Evolutionary conservation across 139 green algal genomes (phyloP).

Genomic region (Chlamydomonas eustigma): DNA sequence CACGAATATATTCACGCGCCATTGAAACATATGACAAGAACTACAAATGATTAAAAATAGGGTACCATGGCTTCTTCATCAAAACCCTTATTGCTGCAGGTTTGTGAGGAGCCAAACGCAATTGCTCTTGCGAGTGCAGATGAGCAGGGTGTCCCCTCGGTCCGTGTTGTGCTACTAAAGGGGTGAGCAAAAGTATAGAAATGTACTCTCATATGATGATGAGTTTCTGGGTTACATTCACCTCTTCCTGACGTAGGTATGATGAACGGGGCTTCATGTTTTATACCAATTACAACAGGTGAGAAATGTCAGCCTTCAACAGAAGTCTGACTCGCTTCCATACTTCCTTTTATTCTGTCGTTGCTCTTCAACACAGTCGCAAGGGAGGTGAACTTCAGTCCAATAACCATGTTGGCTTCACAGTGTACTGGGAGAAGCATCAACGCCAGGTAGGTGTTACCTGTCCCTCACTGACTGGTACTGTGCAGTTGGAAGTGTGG

Average conservation of each 20-base stretch:
- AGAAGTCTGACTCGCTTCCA: too few relatives aligned
- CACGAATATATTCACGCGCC: too few relatives aligned
- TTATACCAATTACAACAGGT: slow-evolving; percentile 85
- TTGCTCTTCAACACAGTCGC: slow-evolving; percentile 32
- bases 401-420: slow-evolving; percentile 52
- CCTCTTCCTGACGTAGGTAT: slow-evolving; percentile 45
- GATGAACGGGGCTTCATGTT: slow-evolving; percentile 77
- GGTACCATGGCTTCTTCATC: too few relatives aligned
- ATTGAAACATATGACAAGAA: too few relatives aligned
- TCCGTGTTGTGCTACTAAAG: slow-evolving; percentile 86
- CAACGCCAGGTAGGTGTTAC: slow-evolving; percentile 38
- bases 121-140: slow-evolving; percentile 66
- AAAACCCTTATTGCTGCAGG: slow-evolving; percentile 15
- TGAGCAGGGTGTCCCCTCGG: slow-evolving; percentile 36
- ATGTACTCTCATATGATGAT: too few relatives aligned
- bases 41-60: too few relatives aligned
- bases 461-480: neutral
- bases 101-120: slow-evolving; percentile 72
- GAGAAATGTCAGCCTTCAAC: neutral
- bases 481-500: neutral
- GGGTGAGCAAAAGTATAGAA: too few relatives aligned
- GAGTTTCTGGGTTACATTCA: neutral
- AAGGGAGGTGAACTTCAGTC: slow-evolving; percentile 61
- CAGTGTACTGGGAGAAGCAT: slow-evolving; percentile 82
- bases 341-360: too few relatives aligned